A percentile compares a stretch with the other conserved stretches of the same genome.
Conservation (phyloP, 2,329 filamentous ascomycete species). For the Cercospora canescens region DNA sequence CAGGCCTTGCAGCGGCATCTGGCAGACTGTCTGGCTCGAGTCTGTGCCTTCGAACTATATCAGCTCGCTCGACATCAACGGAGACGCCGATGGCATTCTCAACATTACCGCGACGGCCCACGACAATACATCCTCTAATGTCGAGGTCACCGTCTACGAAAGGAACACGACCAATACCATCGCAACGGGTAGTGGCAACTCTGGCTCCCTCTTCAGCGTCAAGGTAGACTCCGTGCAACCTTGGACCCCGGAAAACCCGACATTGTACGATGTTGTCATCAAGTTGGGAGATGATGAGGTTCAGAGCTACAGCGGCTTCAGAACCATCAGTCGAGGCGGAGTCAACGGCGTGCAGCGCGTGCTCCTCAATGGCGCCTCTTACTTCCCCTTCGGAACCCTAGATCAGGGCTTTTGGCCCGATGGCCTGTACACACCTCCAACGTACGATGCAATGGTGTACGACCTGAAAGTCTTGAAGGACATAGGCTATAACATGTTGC, state of each 20-base stretch:
- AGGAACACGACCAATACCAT: slow-evolving; percentile 20
- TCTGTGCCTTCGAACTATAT: slow-evolving; percentile 60
- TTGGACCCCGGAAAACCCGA: slow-evolving; percentile 66
- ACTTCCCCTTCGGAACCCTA: slow-evolving; percentile 67
- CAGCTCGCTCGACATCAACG: slow-evolving; percentile 59
- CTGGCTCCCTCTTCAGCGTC: slow-evolving; percentile 57
- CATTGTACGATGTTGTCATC: slow-evolving; percentile 64
- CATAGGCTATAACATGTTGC: slow-evolving; percentile 68
- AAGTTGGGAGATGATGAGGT: slow-evolving; percentile 55
- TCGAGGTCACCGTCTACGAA: slow-evolving; percentile 22
- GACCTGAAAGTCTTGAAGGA: slow-evolving; percentile 65
- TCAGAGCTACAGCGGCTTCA: slow-evolving; percentile 68
- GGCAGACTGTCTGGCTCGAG: slow-evolving; percentile 74
- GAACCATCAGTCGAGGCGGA: slow-evolving; percentile 59
- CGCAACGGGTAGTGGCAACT: slow-evolving; percentile 41
- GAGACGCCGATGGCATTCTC: slow-evolving; percentile 56
- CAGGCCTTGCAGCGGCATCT: slow-evolving; percentile 71
- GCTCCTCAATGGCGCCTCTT: slow-evolving; percentile 67
- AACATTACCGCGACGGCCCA: slow-evolving; percentile 27
- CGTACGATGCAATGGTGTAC: slow-evolving; percentile 65
- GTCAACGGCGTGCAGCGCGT: slow-evolving; percentile 62
- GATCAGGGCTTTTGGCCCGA: slow-evolving; percentile 73
- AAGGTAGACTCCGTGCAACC: slow-evolving; percentile 55
- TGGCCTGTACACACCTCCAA: slow-evolving; percentile 66
- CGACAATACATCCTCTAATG: slow-evolving; percentile 6